Base-by-base conservation (phyloP, 768 basidiomycete species). In the Hemileccinum impolitum region DNA sequence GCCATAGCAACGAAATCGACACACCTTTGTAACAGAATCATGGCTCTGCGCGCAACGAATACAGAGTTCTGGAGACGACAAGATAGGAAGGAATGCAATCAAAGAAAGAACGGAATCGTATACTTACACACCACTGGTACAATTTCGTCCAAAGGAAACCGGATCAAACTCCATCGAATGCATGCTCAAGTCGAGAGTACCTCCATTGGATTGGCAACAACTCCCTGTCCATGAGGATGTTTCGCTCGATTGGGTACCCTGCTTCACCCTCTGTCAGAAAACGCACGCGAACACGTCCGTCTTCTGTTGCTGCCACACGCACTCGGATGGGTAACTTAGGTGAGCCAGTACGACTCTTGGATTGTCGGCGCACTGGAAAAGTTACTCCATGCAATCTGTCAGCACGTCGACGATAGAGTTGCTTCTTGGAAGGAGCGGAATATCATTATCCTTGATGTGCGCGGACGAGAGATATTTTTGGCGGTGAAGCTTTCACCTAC, bases 251-350 rank as follows among this genome's bases (percentile, higher is more conserved):
- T 43, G 3, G 43, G 45, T 7, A 30, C 12, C 8, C 58, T 54
- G 81, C 82, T 59, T 84, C 82, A 0, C 81, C 81, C 49, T 83
- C 81, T 0, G 81, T 79, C 9, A 83, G 71, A 37, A 84, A 77
- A 0, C 69, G 72, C 1, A 83, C 59, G 0, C 78, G 72, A 2
- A 62, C 54, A 19, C 66, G 73, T 0, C 70, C 77, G 73, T 77
- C 51, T 72, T 64, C 23, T 63, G 62, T 44, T 83, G 83, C 54
- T 85, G 82, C 0, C 81, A 82, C 82, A 84, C 0, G 78, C 81
- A 47, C 83, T 84, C 2, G 82, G 82, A 53, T 83, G 81, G 0
- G 74, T 73, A 6, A 84, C n/a, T n/a, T n/a, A 69, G 3, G 84
- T 67, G 49, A 77, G 77, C 23, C 78, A 70, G 35, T 76, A 72